Evolutionary conservation across 176 grass and related monocot genomes (phyloP).

Genomic region (bread wheat (Triticum aestivum)): IWGSC_CS_RefSeq_v2.1 NC_057797.1:716987370-716987869

Average conservation of each 20-base stretch:
- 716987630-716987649: conserved; percentile 5
- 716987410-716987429: neutral
- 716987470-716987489: conserved; percentile 28
- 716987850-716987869: too few species aligned
- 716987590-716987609: conserved; percentile 8
- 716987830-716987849: too few species aligned
- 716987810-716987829: too few species aligned
- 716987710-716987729: too few species aligned
- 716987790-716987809: too few species aligned
- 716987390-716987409: conserved; percentile 1
- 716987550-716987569: conserved; percentile 35
- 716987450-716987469: conserved; percentile 17
- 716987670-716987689: neutral
- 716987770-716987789: too few species aligned
- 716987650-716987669: conserved; percentile 20
- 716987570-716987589: conserved; percentile 21
- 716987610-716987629: neutral
- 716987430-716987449: neutral
- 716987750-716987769: too few species aligned
- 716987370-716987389: conserved; percentile 20
- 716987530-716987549: conserved; percentile 5
- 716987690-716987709: too few species aligned
- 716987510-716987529: neutral
- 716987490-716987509: conserved; percentile 24
- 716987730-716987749: too few species aligned